A percentile compares a stretch with the other conserved stretches of the same genome.
Conservation (phyloP, 441 rosid species). For the Breynia disticha region DNA sequence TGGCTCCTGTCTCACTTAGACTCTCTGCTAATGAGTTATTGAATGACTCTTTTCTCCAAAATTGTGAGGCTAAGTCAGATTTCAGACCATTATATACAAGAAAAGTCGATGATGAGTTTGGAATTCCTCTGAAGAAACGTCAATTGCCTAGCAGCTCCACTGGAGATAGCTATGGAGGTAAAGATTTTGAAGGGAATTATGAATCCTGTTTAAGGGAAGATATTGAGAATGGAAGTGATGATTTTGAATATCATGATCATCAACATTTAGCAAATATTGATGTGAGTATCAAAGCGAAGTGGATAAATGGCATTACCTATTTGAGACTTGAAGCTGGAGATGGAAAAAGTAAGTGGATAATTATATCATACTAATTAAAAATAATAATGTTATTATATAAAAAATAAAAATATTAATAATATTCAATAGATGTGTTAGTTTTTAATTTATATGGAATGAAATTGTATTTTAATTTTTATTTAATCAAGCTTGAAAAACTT, state of each 20-base stretch:
- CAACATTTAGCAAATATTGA: slow-evolving; percentile 44
- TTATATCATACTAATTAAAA: not conserved
- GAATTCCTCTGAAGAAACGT: slow-evolving; percentile 46
- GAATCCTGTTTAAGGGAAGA: slow-evolving; percentile 39
- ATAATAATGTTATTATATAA: not conserved
- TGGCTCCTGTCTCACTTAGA: slow-evolving; percentile 69
- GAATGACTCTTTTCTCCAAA: slow-evolving; percentile 62
- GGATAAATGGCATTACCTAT: slow-evolving; percentile 44
- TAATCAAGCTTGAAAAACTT: too few species aligned
- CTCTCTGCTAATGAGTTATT: slow-evolving; percentile 81
- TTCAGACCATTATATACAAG: slow-evolving; percentile 30
- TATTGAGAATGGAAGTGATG: slow-evolving; percentile 50
- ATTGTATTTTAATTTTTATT: too few species aligned
- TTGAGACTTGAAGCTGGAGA: slow-evolving; percentile 60
- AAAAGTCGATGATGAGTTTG: slow-evolving; percentile 28
- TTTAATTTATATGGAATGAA: too few species aligned
- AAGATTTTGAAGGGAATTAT: slow-evolving; percentile 41
- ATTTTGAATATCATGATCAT: slow-evolving; percentile 55
- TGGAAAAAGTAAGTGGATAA: slow-evolving; percentile 53
- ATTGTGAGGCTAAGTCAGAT: slow-evolving; percentile 46
- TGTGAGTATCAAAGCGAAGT: slow-evolving; percentile 73
- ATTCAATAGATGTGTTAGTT: too few species aligned
- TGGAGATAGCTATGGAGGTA: slow-evolving; percentile 26
- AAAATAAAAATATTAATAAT: too few species aligned
- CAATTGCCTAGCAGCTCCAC: slow-evolving; percentile 29